phyloP scores from a whole-genome alignment of 495 filamentous ascomycete species.

The Aspergillus taichungensis region DNA sequence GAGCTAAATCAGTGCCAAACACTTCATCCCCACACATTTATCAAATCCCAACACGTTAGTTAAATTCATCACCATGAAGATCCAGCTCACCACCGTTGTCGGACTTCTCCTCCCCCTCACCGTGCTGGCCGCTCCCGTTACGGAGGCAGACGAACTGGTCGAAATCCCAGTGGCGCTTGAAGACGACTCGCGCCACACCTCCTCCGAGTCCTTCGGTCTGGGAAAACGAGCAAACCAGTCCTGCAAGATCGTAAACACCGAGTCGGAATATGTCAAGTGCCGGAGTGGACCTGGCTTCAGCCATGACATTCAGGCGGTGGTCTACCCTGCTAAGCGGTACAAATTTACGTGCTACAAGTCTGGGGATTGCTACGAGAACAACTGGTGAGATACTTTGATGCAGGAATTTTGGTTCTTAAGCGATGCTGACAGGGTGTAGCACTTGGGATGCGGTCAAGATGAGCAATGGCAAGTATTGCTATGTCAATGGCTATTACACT shows the following conservation, averaged over 20 bases:
- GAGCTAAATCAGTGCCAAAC: too few species aligned
- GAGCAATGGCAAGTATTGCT: constrained; percentile 2
- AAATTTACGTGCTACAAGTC: constrained; percentile 3
- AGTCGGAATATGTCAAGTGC: not conserved
- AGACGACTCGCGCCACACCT: not conserved
- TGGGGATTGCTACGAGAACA: constrained; percentile 3
- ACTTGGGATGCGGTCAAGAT: constrained; percentile 2
- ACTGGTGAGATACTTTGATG: constrained; percentile 2
- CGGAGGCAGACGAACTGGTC: not conserved
- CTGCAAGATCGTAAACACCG: constrained; percentile 2
- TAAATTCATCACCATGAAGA: not conserved
- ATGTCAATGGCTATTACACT: constrained; percentile 10
- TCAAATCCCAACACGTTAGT: not conserved
- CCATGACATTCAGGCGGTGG: not conserved
- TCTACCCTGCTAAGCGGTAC: not conserved
- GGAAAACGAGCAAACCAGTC: not conserved
- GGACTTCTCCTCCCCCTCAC: not conserved
- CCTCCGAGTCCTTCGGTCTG: constrained; percentile 2
- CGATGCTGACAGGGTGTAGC: not conserved
- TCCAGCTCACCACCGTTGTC: not conserved
- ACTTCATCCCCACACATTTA: too few species aligned
- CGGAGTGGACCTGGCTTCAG: constrained; percentile 2
- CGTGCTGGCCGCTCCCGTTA: not conserved
- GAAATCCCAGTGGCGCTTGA: not conserved
- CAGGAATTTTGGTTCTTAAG: not conserved